Conservation (phyloP, 2,329 filamentous ascomycete genomes). For the Colletotrichum theobromicola region DNA sequence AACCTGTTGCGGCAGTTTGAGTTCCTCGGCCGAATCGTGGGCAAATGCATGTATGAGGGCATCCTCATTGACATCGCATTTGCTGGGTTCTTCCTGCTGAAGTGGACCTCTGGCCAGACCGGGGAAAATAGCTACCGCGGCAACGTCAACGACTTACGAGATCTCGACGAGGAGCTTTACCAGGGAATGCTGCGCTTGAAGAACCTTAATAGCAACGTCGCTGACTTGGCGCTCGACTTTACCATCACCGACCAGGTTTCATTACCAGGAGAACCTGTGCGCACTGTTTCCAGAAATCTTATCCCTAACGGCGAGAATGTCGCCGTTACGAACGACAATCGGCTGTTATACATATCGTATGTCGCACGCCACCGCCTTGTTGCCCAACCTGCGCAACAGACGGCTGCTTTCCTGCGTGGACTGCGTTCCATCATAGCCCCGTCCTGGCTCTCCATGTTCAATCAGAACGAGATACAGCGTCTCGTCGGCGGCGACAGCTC, state of each 20-base stretch:
- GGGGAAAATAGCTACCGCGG: constrained; percentile 79
- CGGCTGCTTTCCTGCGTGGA: constrained; percentile 84
- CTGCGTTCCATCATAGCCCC: constrained; percentile 89
- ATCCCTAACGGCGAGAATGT: constrained; percentile 78
- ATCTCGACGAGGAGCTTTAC: constrained; percentile 90
- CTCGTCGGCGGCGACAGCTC: constrained; percentile 88
- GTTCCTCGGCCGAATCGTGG: constrained; percentile 90
- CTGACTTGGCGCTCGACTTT: constrained; percentile 85
- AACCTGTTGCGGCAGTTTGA: constrained; percentile 79
- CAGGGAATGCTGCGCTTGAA: constrained; percentile 84
- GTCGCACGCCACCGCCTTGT: constrained; percentile 88
- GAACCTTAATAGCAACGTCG: constrained; percentile 81
- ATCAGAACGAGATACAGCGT: constrained; percentile 91
- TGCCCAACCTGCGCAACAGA: constrained; percentile 80
- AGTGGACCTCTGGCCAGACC: constrained; percentile 78
- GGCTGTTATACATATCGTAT: constrained; percentile 91
- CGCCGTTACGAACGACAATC: constrained; percentile 88
- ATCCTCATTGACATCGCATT: constrained; percentile 94
- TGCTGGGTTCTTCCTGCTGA: constrained; percentile 93
- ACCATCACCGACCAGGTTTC: constrained; percentile 78
- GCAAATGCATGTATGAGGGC: constrained; percentile 96
- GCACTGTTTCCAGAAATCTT: constrained; percentile 76
- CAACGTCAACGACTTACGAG: constrained; percentile 92
- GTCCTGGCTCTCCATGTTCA: constrained; percentile 97
- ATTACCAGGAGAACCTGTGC: constrained; percentile 48